Evolutionary conservation across 1,139 yeast species (phyloP).

Genomic region (Pichia kudriavzevii): DNA sequence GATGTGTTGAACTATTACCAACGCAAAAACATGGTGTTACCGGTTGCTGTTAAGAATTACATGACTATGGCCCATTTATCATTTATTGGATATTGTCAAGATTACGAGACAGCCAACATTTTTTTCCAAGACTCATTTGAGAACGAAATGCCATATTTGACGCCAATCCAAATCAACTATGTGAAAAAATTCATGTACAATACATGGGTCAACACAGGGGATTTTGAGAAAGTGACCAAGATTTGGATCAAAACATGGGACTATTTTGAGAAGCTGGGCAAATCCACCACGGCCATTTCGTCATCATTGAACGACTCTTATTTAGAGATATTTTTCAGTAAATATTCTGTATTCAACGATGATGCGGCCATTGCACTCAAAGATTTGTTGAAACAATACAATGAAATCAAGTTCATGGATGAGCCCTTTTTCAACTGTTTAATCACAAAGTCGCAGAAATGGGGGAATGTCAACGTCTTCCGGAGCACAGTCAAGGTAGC

Average conservation of each 20-base stretch:
- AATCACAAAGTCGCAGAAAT: slow-evolving; percentile 54
- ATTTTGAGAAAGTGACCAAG: slow-evolving; percentile 49
- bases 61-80: slow-evolving; percentile 63
- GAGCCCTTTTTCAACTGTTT: slow-evolving; percentile 77
- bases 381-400: slow-evolving; percentile 49
- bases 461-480: slow-evolving; percentile 62
- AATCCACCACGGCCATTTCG: slow-evolving; percentile 55
- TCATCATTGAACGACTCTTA: slow-evolving; percentile 64
- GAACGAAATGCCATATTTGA: slow-evolving; percentile 60
- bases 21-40: slow-evolving; percentile 15
- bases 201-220: slow-evolving; percentile 48
- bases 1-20: slow-evolving; percentile 28
- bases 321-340: slow-evolving; percentile 59
- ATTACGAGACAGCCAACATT: slow-evolving; percentile 59
- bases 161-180: slow-evolving; percentile 67
- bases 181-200: slow-evolving; percentile 61
- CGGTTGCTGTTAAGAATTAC: slow-evolving; percentile 31
- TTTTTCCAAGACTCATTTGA: slow-evolving; percentile 66
- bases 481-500: slow-evolving; percentile 60
- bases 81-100: slow-evolving; percentile 75
- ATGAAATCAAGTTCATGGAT: slow-evolving; percentile 51
- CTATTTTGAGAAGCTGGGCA: slow-evolving; percentile 42
- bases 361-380: slow-evolving; percentile 54
- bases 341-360: slow-evolving; percentile 45
- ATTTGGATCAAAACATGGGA: slow-evolving; percentile 59